Evolutionary conservation across 1,284 basidiomycete species (phyloP).

Genomic region (Irpex lacteus): DNA sequence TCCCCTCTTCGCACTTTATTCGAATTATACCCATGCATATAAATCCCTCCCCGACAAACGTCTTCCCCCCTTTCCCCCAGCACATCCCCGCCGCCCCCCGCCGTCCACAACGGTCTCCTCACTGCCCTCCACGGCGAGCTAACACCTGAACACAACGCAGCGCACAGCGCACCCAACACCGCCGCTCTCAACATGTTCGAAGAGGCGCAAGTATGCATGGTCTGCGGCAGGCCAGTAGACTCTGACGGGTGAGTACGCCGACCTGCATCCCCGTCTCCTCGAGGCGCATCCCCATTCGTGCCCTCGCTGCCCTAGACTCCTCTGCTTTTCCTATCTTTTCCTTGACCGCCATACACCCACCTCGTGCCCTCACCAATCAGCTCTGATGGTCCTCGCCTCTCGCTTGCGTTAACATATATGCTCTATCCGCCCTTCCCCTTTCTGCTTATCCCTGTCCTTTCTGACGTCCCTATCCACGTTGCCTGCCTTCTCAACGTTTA

Average conservation of each 20-base stretch:
- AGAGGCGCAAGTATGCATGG: slow-evolving; percentile 20
- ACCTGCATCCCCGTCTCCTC: slow-evolving; percentile 4
- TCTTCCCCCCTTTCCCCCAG: background rate
- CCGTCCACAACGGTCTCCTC: background rate
- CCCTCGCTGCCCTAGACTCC: background rate
- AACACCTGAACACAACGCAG: background rate
- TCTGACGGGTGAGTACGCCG: slow-evolving; percentile 13
- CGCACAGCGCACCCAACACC: background rate
- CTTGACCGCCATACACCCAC: background rate
- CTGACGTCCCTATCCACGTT: background rate
- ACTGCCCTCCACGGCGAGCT: background rate
- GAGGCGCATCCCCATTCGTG: slow-evolving; percentile 8
- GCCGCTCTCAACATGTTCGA: slow-evolving; percentile 15
- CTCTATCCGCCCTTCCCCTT: background rate
- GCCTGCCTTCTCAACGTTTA: background rate
- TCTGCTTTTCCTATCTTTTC: background rate
- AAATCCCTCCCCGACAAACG: background rate
- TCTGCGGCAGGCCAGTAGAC: slow-evolving; percentile 19
- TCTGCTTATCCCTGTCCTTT: slow-evolving; percentile 4
- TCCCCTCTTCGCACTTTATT: background rate
- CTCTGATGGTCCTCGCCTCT: background rate
- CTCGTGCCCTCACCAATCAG: slow-evolving; percentile 4
- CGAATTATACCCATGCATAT: background rate
- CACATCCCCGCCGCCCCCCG: background rate
- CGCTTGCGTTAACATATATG: background rate